A percentile compares a stretch with the other conserved stretches of the same genome.
Evolutionary conservation across 768 basidiomycete species (phyloP).

Genomic region (Filobasidium wieringae): DNA sequence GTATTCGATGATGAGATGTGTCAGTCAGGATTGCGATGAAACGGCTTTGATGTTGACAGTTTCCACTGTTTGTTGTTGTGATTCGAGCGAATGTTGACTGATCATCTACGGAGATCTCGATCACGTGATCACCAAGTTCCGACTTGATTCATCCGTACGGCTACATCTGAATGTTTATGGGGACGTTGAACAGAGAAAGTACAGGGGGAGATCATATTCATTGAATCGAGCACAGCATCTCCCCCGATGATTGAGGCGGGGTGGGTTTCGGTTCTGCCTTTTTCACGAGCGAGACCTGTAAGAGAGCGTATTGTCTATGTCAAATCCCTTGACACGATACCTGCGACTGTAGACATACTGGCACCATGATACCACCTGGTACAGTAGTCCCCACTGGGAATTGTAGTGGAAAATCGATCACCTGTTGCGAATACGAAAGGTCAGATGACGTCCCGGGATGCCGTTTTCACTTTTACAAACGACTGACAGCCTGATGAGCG

Average conservation of each 20-base stretch:
- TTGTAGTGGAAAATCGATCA: conserved; percentile 14
- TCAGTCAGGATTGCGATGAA: no score
- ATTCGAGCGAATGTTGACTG: background rate
- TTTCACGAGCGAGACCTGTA: conserved; percentile 3
- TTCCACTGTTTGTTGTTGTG: background rate
- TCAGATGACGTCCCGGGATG: background rate
- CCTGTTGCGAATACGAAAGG: background rate
- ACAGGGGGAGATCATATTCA: no score
- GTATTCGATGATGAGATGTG: no score
- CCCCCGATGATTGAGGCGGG: background rate
- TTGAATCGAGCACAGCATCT: background rate
- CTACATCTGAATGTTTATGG: no score
- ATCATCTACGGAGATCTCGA: background rate
- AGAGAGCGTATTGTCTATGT: background rate
- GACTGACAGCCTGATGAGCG: conserved; percentile 13
- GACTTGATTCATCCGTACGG: no score
- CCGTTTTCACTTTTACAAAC: background rate
- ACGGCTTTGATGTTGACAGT: no score
- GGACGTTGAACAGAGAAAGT: no score
- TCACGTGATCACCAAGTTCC: no score
- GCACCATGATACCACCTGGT: conserved; percentile 17
- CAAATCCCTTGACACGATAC: background rate
- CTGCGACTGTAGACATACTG: background rate
- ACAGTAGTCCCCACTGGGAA: conserved; percentile 9
- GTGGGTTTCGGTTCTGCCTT: conserved; percentile 2